phyloP scores from a whole-genome alignment of 192 early-diverging fungal genomes.

The Backusella mclennaniae region DNA sequence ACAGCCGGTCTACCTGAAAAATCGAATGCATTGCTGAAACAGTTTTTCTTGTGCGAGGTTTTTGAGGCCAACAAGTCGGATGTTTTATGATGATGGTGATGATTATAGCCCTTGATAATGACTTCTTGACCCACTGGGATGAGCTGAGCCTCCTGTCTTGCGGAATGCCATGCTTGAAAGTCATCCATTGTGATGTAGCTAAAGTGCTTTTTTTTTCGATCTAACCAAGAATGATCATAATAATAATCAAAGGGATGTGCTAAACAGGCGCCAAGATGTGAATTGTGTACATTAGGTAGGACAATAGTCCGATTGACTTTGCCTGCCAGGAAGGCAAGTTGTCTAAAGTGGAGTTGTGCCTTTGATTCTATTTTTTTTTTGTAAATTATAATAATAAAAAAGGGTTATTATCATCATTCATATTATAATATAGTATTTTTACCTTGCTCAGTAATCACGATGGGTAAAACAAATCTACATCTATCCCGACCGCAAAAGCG shows the following conservation, averaged over 20 bases:
- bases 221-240: constrained; percentile 33
- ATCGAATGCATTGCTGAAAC: constrained; percentile 25
- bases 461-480: constrained; percentile 36
- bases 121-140: constrained; percentile 27
- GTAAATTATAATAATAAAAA: not conserved
- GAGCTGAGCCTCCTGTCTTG: constrained; percentile 8
- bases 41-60: constrained; percentile 7
- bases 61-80: not conserved
- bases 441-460: constrained; percentile 41
- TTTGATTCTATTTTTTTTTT: constrained; percentile 37
- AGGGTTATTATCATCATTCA: not conserved
- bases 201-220: constrained; percentile 26
- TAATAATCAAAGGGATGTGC: constrained; percentile 36
- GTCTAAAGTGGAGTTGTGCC: constrained; percentile 42
- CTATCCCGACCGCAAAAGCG: constrained; percentile 26
- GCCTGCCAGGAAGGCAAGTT: constrained; percentile 33
- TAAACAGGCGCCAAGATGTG: constrained; percentile 37
- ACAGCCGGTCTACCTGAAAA: constrained; percentile 10
- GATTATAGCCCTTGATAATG: constrained; percentile 16
- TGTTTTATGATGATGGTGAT: not conserved
- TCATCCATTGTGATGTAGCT: constrained; percentile 33
- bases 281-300: constrained; percentile 39
- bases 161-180: constrained; percentile 28
- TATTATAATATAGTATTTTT: not conserved
- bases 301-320: constrained; percentile 37